phyloP scores from a whole-genome alignment of 345 rosid genomes.

The Fremontodendron californicum region DNA sequence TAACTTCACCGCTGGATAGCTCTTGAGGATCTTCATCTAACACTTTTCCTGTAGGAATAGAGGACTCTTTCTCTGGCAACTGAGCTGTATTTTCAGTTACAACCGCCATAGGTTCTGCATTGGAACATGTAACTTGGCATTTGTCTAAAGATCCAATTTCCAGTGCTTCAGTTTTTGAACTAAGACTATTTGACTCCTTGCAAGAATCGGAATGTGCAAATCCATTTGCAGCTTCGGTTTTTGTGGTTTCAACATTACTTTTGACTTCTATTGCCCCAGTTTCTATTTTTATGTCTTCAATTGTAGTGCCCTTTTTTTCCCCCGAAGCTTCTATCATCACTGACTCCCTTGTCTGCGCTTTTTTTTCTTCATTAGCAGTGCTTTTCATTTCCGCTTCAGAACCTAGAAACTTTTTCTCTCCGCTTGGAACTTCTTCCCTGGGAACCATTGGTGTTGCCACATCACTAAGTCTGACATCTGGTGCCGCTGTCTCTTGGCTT shows the following conservation, averaged over 20 bases:
- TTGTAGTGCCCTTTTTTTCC: conserved; percentile 25
- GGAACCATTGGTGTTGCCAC: conserved; percentile 20
- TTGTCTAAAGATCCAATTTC: conserved; percentile 25
- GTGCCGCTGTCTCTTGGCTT: conserved; percentile 33
- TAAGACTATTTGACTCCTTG: conserved; percentile 17
- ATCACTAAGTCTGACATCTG: conserved; percentile 25
- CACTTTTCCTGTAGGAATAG: conserved; percentile 29
- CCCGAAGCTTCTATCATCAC: conserved; percentile 22
- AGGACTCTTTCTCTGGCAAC: conserved; percentile 31
- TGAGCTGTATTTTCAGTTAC: conserved; percentile 26
- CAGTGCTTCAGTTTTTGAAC: conserved; percentile 22
- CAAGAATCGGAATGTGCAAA: conserved; percentile 24
- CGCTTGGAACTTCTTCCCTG: conserved; percentile 33
- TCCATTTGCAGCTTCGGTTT: conserved; percentile 28
- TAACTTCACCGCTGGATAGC: conserved; percentile 27
- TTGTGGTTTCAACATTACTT: conserved; percentile 23
- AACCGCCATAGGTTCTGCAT: conserved; percentile 23
- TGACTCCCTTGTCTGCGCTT: conserved; percentile 23
- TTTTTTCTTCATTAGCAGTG: conserved; percentile 27
- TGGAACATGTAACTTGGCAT: conserved; percentile 30
- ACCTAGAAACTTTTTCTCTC: conserved; percentile 25
- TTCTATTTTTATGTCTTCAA: conserved; percentile 26
- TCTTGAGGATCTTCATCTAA: conserved; percentile 34
- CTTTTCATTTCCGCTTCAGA: conserved; percentile 29
- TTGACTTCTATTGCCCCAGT: conserved; percentile 24